Evolutionary conservation across 345 rosid genomes (phyloP).

Genomic region (Dipteronia dyeriana): DNA sequence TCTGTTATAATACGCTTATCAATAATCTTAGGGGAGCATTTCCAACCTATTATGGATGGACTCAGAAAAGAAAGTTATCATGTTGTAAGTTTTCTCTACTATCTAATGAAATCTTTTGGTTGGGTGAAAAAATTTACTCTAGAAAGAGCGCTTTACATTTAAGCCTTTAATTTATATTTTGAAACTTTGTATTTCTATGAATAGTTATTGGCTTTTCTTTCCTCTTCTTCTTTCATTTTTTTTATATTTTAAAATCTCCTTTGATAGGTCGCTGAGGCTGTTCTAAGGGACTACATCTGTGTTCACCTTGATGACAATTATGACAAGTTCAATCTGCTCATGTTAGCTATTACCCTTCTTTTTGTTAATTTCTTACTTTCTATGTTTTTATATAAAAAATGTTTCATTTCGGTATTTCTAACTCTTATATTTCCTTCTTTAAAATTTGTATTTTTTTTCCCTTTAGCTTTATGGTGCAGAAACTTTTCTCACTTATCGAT

Average conservation of each 20-base stretch:
- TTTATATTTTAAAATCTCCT: slow-evolving; percentile 3
- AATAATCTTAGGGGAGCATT: slow-evolving; percentile 66
- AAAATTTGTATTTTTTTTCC: slow-evolving; percentile 10
- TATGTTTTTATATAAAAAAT: neutral
- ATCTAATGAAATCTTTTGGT: slow-evolving; percentile 8
- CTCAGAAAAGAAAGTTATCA: slow-evolving; percentile 52
- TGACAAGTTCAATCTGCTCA: slow-evolving; percentile 92
- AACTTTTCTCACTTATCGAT: slow-evolving; percentile 92
- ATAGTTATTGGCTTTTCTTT: neutral
- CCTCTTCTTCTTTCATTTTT: slow-evolving; percentile 11
- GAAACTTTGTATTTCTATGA: neutral
- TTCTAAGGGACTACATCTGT: slow-evolving; percentile 68
- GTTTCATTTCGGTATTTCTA: neutral
- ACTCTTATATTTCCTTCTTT: slow-evolving; percentile 6
- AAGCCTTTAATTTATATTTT: neutral
- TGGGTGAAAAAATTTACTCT: slow-evolving; percentile 1
- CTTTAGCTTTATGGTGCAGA: slow-evolving; percentile 88
- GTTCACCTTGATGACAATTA: slow-evolving; percentile 78
- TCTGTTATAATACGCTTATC: slow-evolving; percentile 24
- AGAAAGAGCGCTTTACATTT: neutral
- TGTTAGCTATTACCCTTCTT: slow-evolving; percentile 46
- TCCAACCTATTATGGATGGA: slow-evolving; percentile 67
- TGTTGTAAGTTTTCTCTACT: slow-evolving; percentile 47
- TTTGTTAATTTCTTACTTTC: neutral
- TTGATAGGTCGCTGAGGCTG: slow-evolving; percentile 74